Evolutionary conservation across 768 basidiomycete species (phyloP).

Genomic region (Termitomyces sp.): DNA sequence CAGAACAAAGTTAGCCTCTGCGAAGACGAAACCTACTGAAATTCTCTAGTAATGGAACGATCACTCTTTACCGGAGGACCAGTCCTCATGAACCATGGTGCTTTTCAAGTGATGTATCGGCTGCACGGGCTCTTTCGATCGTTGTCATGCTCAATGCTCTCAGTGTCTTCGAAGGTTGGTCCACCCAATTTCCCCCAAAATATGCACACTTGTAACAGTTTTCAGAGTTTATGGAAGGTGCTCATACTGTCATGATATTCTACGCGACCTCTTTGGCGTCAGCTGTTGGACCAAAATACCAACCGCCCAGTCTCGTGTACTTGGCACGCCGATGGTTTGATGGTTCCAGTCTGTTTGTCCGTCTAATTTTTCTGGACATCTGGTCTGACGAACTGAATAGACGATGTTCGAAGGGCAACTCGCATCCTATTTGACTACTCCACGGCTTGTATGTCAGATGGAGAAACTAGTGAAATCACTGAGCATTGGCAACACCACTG

Average conservation of each 20-base stretch:
- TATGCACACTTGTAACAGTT: conserved; percentile 1
- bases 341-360: conserved; percentile 48
- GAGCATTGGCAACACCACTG: conserved; percentile 13
- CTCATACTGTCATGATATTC: conserved; percentile 72
- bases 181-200: no score
- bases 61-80: conserved; percentile 34
- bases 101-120: conserved; percentile 66
- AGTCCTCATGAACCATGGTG: conserved; percentile 53
- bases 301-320: conserved; percentile 64
- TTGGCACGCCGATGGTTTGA: conserved; percentile 77
- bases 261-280: conserved; percentile 69
- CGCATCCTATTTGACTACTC: conserved; percentile 74
- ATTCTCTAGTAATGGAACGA: conserved; percentile 28
- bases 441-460: conserved; percentile 60
- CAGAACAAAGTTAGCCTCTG: conserved; percentile 3
- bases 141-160: conserved; percentile 63
- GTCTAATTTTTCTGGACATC: not conserved
- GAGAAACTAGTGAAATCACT: conserved; percentile 40
- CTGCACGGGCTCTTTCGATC: conserved; percentile 63
- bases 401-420: conserved; percentile 73
- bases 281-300: conserved; percentile 53
- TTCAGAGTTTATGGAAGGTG: conserved; percentile 61
- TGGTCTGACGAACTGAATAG: conserved; percentile 25
- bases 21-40: not conserved
- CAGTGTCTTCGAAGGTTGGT: conserved; percentile 62